phyloP scores from a whole-genome alignment of 1,139 yeast species.

The Suhomyces panamericanus region DNA sequence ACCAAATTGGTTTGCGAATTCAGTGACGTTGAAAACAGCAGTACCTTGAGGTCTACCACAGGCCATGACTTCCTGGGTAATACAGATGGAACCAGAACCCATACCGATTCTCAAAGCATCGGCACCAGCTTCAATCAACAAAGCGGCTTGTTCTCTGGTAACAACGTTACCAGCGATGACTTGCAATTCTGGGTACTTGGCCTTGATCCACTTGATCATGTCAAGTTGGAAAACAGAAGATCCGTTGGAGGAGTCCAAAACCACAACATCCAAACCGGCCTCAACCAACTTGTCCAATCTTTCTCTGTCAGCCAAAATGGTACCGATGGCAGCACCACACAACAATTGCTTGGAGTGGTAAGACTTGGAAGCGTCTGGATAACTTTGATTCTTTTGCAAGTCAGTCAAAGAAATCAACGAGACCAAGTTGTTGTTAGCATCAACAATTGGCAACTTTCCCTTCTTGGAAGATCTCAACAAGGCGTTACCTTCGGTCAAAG shows the following conservation, averaged over 20 bases:
- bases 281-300: slow-evolving; percentile 84
- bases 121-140: slow-evolving; percentile 92
- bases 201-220: slow-evolving; percentile 90
- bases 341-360: slow-evolving; percentile 90
- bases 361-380: slow-evolving; percentile 94
- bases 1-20: slow-evolving; percentile 86
- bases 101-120: slow-evolving; percentile 98
- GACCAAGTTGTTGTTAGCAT: slow-evolving; percentile 69
- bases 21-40: slow-evolving; percentile 84
- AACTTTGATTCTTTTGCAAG: slow-evolving; percentile 91
- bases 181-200: slow-evolving; percentile 73
- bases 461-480: slow-evolving; percentile 90
- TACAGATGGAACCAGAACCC: slow-evolving; percentile 99
- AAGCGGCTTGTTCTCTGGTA: slow-evolving; percentile 98
- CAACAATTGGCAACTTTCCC: slow-evolving; percentile 96
- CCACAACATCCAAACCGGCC: slow-evolving; percentile 97
- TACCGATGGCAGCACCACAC: slow-evolving; percentile 99
- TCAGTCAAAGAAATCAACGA: slow-evolving; percentile 94
- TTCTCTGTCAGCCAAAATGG: slow-evolving; percentile 82
- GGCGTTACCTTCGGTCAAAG: slow-evolving; percentile 83
- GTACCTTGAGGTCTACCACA: slow-evolving; percentile 99
- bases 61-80: slow-evolving; percentile 99
- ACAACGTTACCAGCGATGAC: slow-evolving; percentile 98
- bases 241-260: slow-evolving; percentile 96
- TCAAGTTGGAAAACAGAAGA: slow-evolving; percentile 92